These are phyloP conservation scores for Balamuthia mandrillaris DNA, from an alignment of 208 protist genomes.

Conservation along the genomic window DNA sequence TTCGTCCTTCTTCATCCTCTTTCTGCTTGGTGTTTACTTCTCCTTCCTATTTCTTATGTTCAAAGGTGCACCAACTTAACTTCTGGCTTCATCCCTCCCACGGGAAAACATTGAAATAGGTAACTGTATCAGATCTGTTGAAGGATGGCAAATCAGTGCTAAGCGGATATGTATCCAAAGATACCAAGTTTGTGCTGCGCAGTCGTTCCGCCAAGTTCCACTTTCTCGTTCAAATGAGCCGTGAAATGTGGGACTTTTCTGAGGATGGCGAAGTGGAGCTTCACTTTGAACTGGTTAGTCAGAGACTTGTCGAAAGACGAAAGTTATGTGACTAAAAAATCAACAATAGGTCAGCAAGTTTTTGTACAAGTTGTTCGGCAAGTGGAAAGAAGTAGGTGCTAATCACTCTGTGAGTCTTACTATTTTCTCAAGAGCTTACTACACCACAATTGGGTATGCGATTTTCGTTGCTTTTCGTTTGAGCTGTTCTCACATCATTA, in stretches of 20 bases:
- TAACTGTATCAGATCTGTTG: conserved; percentile 46
- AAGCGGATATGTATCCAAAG: conserved; percentile 57
- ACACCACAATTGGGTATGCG: too few species aligned
- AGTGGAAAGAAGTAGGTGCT: neutral
- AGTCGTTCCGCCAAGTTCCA: conserved; percentile 65
- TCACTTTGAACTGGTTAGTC: conserved; percentile 69
- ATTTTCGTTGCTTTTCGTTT: too few species aligned
- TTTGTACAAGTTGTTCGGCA: conserved; percentile 39
- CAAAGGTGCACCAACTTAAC: too few species aligned
- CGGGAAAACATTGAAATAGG: neutral
- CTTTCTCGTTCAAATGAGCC: conserved; percentile 68
- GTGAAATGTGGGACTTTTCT: conserved; percentile 73
- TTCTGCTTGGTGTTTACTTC: conserved; percentile 1
- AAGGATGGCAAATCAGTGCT: conserved; percentile 39
- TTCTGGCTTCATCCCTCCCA: neutral
- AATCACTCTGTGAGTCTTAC: conserved; percentile 23
- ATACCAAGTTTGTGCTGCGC: conserved; percentile 73
- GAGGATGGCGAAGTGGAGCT: conserved; percentile 62
- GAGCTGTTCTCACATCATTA: too few species aligned
- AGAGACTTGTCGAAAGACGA: too few species aligned
- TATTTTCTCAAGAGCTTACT: conserved; percentile 23
- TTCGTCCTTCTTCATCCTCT: neutral
- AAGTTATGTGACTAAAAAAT: too few species aligned
- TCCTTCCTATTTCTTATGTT: neutral
- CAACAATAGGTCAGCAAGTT: conserved; percentile 27